Evolutionary conservation across 805 yeast species (phyloP).

Genomic region (Candida succiphila): DNA sequence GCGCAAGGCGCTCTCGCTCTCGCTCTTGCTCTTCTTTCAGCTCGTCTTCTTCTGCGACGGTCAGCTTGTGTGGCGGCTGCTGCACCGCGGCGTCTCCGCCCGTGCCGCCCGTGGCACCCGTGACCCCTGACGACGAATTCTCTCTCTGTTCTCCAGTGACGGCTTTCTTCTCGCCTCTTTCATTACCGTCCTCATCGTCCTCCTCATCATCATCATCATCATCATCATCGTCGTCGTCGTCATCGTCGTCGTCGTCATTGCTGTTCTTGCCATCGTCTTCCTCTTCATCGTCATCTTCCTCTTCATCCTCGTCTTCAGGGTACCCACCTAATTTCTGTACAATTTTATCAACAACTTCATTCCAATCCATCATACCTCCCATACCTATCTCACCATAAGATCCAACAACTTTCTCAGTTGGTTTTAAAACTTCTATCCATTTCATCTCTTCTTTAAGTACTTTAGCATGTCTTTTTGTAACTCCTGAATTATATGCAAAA

Average conservation of each 20-base stretch:
- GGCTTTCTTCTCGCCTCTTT: slow-evolving; percentile 15
- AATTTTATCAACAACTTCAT: slow-evolving; percentile 55
- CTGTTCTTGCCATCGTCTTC: slow-evolving; percentile 24
- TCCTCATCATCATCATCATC: slow-evolving; percentile 20
- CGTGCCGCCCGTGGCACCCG: too few species aligned
- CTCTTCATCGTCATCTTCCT: slow-evolving; percentile 31
- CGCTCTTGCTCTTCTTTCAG: too few species aligned
- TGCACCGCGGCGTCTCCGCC: too few species aligned
- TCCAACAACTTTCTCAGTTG: slow-evolving; percentile 90
- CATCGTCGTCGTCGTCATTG: slow-evolving; percentile 23
- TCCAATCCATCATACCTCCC: slow-evolving; percentile 99
- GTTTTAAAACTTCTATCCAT: slow-evolving; percentile 88
- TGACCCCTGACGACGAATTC: too few species aligned
- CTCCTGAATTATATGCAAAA: slow-evolving; percentile 79
- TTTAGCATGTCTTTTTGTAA: slow-evolving; percentile 75
- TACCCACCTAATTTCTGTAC: slow-evolving; percentile 44
- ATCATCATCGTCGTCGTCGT: slow-evolving; percentile 11
- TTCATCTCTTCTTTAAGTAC: slow-evolving; percentile 84
- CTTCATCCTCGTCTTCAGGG: slow-evolving; percentile 43
- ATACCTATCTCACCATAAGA: slow-evolving; percentile 93
- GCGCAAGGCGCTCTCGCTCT: too few species aligned
- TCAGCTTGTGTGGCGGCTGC: slow-evolving; percentile 16
- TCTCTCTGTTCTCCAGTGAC: slow-evolving; percentile 13
- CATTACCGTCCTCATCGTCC: slow-evolving; percentile 18
- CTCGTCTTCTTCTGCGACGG: slow-evolving; percentile 24